Conservation (phyloP, 192 early-diverging fungal species). For the Coemansia sp. region DNA sequence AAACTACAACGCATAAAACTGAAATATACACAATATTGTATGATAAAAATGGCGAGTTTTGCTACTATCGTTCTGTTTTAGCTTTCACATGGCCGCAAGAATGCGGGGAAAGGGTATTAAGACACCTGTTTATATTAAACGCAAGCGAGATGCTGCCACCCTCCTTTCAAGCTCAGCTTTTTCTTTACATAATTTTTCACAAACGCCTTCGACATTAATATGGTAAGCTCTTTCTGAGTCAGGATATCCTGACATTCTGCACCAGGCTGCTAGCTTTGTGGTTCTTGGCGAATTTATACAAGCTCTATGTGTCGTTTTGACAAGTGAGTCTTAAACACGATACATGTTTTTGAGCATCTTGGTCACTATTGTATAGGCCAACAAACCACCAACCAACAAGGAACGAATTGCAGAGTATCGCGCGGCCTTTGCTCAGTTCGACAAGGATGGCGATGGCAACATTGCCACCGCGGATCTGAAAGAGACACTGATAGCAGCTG, state of each 20-base stretch:
- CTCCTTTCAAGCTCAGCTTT: background rate
- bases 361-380: background rate
- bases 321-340: background rate
- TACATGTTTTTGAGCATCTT: background rate
- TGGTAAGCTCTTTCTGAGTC: background rate
- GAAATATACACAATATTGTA: background rate
- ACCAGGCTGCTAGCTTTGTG: background rate
- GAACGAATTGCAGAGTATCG: background rate
- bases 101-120: background rate
- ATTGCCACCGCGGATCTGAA: conserved; percentile 42
- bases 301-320: background rate
- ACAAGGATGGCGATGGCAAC: conserved; percentile 46
- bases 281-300: background rate
- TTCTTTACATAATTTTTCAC: background rate
- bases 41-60: background rate
- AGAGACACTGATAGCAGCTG: conserved; percentile 38
- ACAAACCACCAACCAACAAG: background rate
- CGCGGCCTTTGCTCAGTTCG: conserved; percentile 33
- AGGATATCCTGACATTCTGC: background rate
- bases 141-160: background rate
- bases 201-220: background rate
- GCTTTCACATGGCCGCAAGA: background rate
- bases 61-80: background rate
- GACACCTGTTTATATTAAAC: background rate
- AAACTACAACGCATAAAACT: background rate